These are phyloP conservation scores for Chlorella sorokiniana DNA, from an alignment of 139 green algal genomes.

Conservation along the genomic window DNA sequence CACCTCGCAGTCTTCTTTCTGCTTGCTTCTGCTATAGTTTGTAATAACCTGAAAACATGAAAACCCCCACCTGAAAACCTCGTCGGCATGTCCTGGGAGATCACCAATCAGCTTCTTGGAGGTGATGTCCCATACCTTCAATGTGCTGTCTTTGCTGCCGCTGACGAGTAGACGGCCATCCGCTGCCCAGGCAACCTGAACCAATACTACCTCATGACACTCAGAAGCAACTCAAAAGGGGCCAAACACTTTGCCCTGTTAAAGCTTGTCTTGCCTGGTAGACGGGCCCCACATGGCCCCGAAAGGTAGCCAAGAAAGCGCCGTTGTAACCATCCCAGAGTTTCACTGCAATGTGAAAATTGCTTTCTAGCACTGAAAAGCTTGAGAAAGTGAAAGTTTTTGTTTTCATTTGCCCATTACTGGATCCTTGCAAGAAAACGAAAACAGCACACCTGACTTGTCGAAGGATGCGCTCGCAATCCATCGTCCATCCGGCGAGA, in stretches of 20 bases:
- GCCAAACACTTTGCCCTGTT: background rate
- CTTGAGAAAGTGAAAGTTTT: background rate
- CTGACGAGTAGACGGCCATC: constrained; percentile 91
- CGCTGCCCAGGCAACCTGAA: constrained; percentile 86
- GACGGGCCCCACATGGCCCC: constrained; percentile 94
- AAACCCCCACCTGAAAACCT: constrained; percentile 64
- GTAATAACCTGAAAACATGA: constrained; percentile 83
- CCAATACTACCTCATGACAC: background rate
- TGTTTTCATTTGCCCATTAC: background rate
- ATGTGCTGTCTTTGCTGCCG: constrained; percentile 94
- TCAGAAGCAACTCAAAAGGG: background rate
- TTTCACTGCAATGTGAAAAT: constrained; percentile 72
- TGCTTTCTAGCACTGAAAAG: background rate
- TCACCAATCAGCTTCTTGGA: constrained; percentile 92
- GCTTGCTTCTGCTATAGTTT: constrained; percentile 33
- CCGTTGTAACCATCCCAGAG: constrained; percentile 95
- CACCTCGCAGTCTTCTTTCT: background rate
- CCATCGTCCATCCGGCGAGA: constrained; percentile 94
- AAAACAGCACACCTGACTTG: constrained; percentile 65
- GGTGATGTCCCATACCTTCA: constrained; percentile 96
- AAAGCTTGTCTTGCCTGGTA: constrained; percentile 73
- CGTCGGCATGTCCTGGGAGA: constrained; percentile 54
- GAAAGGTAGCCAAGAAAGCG: constrained; percentile 89
- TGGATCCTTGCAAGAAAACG: background rate
- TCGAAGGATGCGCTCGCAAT: constrained; percentile 95